Evolutionary conservation across 768 basidiomycete species (phyloP), one percentile per base, ranked within the genome.

Genomic region (Tubosaeta sp.): DNA sequence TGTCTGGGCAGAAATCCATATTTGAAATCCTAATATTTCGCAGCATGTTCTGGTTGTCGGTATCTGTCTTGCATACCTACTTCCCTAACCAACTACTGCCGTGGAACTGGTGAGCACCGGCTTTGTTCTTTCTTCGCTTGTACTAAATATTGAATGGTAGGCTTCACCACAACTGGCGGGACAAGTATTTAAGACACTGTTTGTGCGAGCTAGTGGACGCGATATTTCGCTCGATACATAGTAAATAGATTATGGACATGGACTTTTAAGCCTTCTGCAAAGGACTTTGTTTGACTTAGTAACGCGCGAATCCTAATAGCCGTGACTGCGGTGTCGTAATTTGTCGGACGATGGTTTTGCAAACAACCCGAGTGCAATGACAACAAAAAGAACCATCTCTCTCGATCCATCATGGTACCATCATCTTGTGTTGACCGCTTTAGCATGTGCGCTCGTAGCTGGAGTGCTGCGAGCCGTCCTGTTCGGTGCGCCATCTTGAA

Each of bases 51-150:
- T 46, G 87, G 93, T 57, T 96, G 94, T 66, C 82, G 90, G 44
- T 96, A 90, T 67, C 71, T 96, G 5, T 93, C 90, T 2, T 96
- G 94, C 59, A 82, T 94, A 66, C 94, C 94, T 1, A 87, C 85
- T 7, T 67, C 74, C 30, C 70, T 78, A 1, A 91, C 90, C 54
- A 81, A 86, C 59, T 69, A 84, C 51, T 91, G 88, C 60, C 62
- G 75, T 65, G 77, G 75, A 69, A 78, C 66, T 25, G 75, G 68
- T 71, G 29, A 52, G 60, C 43, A 44, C 47, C 6, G 11, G 13
- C 12, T 21, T 19, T 31, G 30, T 11, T 11, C 3, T 36, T 2
- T 4, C 10, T 21, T 18, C 40, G 11, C 14, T 16, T 42, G 35
- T 45, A 19, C 52, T 64, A 22, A 57, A 43, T 30, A 25, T 31